These are phyloP conservation scores for Botryotinia calthae DNA, from an alignment of 2,329 filamentous ascomycete genomes.

Conservation along the genomic window DNA sequence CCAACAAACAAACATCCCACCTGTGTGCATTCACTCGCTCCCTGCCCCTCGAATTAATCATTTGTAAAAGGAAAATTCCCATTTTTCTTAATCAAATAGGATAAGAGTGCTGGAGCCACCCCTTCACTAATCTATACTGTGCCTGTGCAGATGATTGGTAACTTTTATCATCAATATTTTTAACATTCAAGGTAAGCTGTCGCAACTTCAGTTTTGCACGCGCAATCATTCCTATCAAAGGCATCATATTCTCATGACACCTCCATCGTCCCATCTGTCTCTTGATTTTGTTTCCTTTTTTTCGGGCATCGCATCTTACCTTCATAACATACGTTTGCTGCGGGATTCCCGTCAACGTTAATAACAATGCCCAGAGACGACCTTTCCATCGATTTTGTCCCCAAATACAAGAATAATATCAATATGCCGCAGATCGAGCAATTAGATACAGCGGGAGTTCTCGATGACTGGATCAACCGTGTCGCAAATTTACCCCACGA, in stretches of 20 bases:
- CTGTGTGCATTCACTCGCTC: constrained; percentile 4
- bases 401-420: constrained; percentile 49
- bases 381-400: constrained; percentile 66
- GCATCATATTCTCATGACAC: constrained; percentile 6
- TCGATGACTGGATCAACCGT: constrained; percentile 74
- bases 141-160: background rate
- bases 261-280: constrained; percentile 7
- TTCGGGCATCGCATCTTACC: constrained; percentile 4
- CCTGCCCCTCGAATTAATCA: constrained; percentile 15
- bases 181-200: constrained; percentile 6
- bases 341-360: constrained; percentile 44
- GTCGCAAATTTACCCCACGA: constrained; percentile 80
- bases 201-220: constrained; percentile 18
- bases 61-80: constrained; percentile 17
- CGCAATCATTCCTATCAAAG: constrained; percentile 6
- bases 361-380: constrained; percentile 72
- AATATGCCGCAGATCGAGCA: constrained; percentile 61
- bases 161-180: constrained; percentile 10
- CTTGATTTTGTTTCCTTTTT: constrained; percentile 10
- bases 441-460: constrained; percentile 64
- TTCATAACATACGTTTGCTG: constrained; percentile 18
- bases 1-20: background rate
- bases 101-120: constrained; percentile 13
- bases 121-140: constrained; percentile 2
- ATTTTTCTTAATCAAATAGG: constrained; percentile 16